Evolutionary conservation across 1,284 basidiomycete species (phyloP).

Genomic region (Phylloporus gajari): DNA sequence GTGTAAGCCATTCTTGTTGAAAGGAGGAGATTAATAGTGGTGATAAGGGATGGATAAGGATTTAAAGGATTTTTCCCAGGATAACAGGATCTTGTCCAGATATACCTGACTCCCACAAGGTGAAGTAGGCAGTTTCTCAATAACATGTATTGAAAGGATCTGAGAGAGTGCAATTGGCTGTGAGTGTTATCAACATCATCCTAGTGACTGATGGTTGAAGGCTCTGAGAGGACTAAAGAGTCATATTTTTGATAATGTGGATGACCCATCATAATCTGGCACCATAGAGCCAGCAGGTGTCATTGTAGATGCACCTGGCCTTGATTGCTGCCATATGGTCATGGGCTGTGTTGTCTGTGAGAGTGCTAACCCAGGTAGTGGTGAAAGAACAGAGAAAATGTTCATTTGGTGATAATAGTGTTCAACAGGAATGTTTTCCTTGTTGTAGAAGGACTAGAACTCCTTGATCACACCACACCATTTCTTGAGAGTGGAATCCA

Average conservation of each 20-base stretch:
- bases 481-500: neutral
- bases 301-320: neutral
- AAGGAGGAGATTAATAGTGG: neutral
- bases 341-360: neutral
- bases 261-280: neutral
- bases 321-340: slow-evolving; percentile 1
- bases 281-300: neutral
- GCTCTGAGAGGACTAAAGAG: neutral
- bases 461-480: neutral
- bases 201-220: neutral
- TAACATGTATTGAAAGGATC: neutral
- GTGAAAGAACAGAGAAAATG: neutral
- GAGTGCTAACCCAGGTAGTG: neutral
- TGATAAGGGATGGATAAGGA: neutral
- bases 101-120: slow-evolving; percentile 4
- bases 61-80: slow-evolving; percentile 7
- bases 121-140: neutral
- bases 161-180: neutral
- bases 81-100: slow-evolving; percentile 15
- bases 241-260: neutral
- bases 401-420: too few species aligned
- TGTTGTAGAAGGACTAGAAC: neutral
- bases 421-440: neutral
- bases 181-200: neutral
- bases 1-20: neutral